Conservation (phyloP, 2,329 filamentous ascomycete species). For the Ophiostoma novo-ulmi region DNA sequence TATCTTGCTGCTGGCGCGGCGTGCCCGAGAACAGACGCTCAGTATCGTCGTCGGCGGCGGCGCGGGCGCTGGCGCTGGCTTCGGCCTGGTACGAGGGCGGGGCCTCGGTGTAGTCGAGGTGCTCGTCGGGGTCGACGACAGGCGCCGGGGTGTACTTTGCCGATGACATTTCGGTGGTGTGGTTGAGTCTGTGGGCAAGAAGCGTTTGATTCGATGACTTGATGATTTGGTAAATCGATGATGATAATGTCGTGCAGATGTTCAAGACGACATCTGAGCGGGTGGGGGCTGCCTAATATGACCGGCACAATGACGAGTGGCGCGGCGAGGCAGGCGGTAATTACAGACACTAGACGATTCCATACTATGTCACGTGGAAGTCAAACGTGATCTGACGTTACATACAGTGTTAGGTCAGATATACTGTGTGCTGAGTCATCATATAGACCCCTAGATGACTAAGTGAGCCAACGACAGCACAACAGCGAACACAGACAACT, state of each 20-base stretch:
- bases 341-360: slow-evolving; percentile 7
- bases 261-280: not conserved
- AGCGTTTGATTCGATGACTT: not conserved
- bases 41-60: slow-evolving; percentile 50
- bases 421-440: not conserved
- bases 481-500: not conserved
- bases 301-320: slow-evolving; percentile 23
- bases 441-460: not conserved
- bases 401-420: not conserved
- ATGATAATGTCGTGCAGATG: not conserved
- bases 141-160: slow-evolving; percentile 79
- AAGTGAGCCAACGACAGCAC: not conserved
- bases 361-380: slow-evolving; percentile 11
- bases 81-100: slow-evolving; percentile 70
- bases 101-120: slow-evolving; percentile 60
- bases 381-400: not conserved
- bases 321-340: slow-evolving; percentile 16
- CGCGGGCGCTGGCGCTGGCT: slow-evolving; percentile 46
- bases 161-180: slow-evolving; percentile 39
- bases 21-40: slow-evolving; percentile 58
- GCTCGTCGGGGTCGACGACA: slow-evolving; percentile 78
- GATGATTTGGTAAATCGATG: not conserved
- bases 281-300: slow-evolving; percentile 11
- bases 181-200: not conserved
- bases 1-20: slow-evolving; percentile 72